phyloP scores from a whole-genome alignment of 2,329 filamentous ascomycete species.

The Clonostachys sp. region DNA sequence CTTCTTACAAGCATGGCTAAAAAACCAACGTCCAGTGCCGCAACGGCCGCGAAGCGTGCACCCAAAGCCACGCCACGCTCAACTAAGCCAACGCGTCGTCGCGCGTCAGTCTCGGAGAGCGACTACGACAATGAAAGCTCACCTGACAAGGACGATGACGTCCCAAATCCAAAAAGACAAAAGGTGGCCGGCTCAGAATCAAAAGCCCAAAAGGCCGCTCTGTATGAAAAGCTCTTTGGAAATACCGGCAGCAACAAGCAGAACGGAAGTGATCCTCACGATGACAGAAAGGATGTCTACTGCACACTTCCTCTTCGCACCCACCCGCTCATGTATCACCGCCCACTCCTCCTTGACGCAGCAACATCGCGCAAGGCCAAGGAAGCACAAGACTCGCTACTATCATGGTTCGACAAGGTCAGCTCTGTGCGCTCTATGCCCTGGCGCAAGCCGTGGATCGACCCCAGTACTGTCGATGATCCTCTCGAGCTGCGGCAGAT shows the following conservation, averaged over 20 bases:
- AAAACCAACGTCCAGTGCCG: too few species aligned
- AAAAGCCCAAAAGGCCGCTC: not conserved
- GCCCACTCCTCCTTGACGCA: conserved; percentile 39
- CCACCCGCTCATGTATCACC: conserved; percentile 32
- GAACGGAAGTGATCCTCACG: too few species aligned
- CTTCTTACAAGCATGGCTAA: too few species aligned
- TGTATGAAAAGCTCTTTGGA: not conserved
- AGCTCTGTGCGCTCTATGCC: conserved; percentile 47
- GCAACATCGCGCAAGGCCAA: conserved; percentile 14
- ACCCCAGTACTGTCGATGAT: conserved; percentile 25
- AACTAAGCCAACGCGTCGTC: too few species aligned
- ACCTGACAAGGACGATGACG: not conserved
- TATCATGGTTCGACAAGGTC: conserved; percentile 47
- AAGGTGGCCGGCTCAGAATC: not conserved
- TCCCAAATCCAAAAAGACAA: not conserved
- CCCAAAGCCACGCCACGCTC: too few species aligned
- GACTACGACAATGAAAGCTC: not conserved
- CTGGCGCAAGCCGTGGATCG: conserved; percentile 54
- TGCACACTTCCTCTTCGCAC: too few species aligned
- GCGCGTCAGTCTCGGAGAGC: not conserved
- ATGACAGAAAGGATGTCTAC: too few species aligned
- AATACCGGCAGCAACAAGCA: not conserved
- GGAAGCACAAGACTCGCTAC: conserved; percentile 27
- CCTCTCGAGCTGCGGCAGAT: conserved; percentile 27
- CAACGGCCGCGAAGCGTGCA: too few species aligned